Conservation (phyloP, 306 rosid genomes). For the Ormosia semicastrata region DNA sequence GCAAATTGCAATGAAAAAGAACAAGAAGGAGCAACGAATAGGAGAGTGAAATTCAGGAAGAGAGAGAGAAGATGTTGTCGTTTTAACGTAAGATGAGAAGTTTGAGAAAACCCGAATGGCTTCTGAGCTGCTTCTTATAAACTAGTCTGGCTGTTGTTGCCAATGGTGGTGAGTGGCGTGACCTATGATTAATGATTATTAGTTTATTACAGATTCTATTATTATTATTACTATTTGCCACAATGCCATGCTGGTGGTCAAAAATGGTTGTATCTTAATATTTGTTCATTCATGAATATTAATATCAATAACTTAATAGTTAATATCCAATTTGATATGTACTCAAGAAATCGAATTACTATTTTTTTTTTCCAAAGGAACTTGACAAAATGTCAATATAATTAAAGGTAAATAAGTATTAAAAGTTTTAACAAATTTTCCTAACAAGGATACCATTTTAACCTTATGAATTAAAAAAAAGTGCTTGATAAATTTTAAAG, state of each 20-base stretch:
- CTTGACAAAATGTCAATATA: neutral
- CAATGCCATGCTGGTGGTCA: too few species aligned
- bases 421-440: neutral
- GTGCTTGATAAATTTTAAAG: neutral
- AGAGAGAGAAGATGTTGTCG: neutral
- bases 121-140: constrained; percentile 7
- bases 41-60: neutral
- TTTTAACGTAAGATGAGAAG: neutral
- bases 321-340: too few species aligned
- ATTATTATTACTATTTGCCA: too few species aligned
- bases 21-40: neutral
- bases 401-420: neutral
- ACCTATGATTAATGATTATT: too few species aligned
- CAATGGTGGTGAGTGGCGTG: neutral
- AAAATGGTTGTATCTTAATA: too few species aligned
- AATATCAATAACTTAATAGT: too few species aligned
- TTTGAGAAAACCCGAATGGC: neutral
- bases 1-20: neutral
- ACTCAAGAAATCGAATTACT: too few species aligned
- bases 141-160: neutral
- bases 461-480: neutral
- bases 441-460: neutral
- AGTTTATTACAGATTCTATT: too few species aligned
- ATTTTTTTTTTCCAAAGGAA: neutral
- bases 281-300: too few species aligned